Evolutionary conservation across 2,329 filamentous ascomycete genomes (phyloP).

Genomic region (Aspergillus piperis): DNA sequence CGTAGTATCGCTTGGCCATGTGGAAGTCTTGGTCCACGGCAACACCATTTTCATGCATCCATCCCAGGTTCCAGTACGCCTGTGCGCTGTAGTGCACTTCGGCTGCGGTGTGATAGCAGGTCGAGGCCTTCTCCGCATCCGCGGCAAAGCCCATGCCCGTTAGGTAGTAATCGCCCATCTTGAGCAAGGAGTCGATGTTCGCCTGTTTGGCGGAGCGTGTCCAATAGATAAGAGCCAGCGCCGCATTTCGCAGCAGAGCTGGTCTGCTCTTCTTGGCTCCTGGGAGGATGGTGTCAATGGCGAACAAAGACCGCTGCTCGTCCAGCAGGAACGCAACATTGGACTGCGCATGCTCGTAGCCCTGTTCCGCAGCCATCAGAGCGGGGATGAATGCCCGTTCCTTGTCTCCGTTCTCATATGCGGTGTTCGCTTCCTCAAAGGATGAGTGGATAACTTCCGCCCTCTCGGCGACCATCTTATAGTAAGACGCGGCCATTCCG

Average conservation of each 20-base stretch:
- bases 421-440: constrained; percentile 79
- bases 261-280: constrained; percentile 42
- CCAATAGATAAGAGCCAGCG: constrained; percentile 86
- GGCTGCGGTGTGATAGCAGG: constrained; percentile 88
- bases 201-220: constrained; percentile 89
- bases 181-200: constrained; percentile 91
- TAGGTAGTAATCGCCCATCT: constrained; percentile 98
- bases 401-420: constrained; percentile 75
- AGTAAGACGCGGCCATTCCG: constrained; percentile 74
- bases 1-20: constrained; percentile 93
- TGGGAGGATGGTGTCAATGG: constrained; percentile 58
- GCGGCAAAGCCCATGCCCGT: constrained; percentile 71
- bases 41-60: constrained; percentile 99
- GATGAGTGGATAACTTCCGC: constrained; percentile 73
- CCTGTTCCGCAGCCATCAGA: constrained; percentile 87
- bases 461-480: constrained; percentile 75
- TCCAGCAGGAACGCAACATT: constrained; percentile 89
- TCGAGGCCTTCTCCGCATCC: constrained; percentile 82
- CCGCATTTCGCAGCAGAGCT: constrained; percentile 58
- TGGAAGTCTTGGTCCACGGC: constrained; percentile 95
- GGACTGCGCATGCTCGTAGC: constrained; percentile 84
- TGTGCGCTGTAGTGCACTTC: constrained; percentile 92
- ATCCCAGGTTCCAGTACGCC: constrained; percentile 94
- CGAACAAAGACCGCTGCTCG: constrained; percentile 64
- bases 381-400: constrained; percentile 79